phyloP scores from a whole-genome alignment of 129 eudicot species.

The Lactuca sativa region DNA sequence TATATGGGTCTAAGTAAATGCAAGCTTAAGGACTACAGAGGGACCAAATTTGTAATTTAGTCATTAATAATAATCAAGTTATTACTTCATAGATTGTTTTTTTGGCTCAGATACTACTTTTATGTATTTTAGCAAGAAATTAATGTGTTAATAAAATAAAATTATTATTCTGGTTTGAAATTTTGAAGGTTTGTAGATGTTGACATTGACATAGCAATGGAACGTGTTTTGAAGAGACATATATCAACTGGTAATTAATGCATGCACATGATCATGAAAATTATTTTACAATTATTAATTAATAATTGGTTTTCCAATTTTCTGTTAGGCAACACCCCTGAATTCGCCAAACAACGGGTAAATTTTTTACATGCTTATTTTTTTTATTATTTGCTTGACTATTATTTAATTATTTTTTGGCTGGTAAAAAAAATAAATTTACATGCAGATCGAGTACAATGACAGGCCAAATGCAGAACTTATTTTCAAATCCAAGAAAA shows the following conservation, averaged over 20 bases:
- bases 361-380: not conserved
- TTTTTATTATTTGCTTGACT: not conserved
- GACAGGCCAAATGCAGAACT: constrained; percentile 96
- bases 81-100: no score
- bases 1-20: no score
- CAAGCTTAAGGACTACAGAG: no score
- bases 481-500: constrained; percentile 68
- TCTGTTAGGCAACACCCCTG: constrained; percentile 69
- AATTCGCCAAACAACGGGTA: constrained; percentile 84
- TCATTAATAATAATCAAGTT: no score
- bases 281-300: not conserved
- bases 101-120: not conserved
- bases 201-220: constrained; percentile 75
- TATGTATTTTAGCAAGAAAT: not conserved
- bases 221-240: constrained; percentile 79
- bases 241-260: constrained; percentile 55
- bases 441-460: constrained; percentile 70
- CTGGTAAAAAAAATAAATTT: constrained; percentile 4
- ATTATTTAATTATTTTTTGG: not conserved
- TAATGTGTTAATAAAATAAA: not conserved
- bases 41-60: no score
- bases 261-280: not conserved
- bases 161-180: constrained; percentile 11
- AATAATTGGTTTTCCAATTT: not conserved
- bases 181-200: constrained; percentile 79